Base-by-base conservation (phyloP, 257 asterid genomes). In the Orobanche coerulescens region DNA sequence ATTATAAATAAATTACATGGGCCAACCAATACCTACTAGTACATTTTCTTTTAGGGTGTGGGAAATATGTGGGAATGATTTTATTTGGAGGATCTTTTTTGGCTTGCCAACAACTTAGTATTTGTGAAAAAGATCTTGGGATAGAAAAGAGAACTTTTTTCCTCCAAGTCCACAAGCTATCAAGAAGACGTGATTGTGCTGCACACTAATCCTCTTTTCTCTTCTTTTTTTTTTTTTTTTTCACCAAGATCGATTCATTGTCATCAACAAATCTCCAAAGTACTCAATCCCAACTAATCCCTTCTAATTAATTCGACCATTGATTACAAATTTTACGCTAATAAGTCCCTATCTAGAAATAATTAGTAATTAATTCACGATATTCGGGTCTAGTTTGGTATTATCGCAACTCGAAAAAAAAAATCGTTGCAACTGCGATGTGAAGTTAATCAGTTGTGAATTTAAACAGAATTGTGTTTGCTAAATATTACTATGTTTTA, bases 281-380 rank as follows among this genome's bases (percentile, higher is more conserved):
- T 73, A 75, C 73, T 82, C 75, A 69, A 82, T 77, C 79, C 66
- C 69, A 80, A 64, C 73, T 74, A 76, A 76, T 48, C 57, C 44
- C 25, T 44, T 20, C 30, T 52, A 33, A 51, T 66, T 30, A 57
- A 49, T 49, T 68, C 53, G 66, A 49, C 68, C 67, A 69, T 52
- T 48, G 37, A 16, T 42, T 53, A 34, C 57, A 15, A 67, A 61
- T 62, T 74, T 20, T 62, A 64, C 15, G 55, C 61, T 10, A 58
- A 58, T 46, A 54, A 47, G 73, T 65, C 81, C 80, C 86, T 64
- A 74, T 69, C 28, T 24, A 39, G 18, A 54, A 19, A 54, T 69
- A 64, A 62, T 62, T 14, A 14, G 42, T 28, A 43, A 23, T 19
- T 52, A 36, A 6, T 36, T 36, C 39, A 44, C 31, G 65, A 46